These are phyloP conservation scores for Phytophthora constricta DNA, from an alignment of 352 stramenopile genomes.

Conservation along the genomic window DNA sequence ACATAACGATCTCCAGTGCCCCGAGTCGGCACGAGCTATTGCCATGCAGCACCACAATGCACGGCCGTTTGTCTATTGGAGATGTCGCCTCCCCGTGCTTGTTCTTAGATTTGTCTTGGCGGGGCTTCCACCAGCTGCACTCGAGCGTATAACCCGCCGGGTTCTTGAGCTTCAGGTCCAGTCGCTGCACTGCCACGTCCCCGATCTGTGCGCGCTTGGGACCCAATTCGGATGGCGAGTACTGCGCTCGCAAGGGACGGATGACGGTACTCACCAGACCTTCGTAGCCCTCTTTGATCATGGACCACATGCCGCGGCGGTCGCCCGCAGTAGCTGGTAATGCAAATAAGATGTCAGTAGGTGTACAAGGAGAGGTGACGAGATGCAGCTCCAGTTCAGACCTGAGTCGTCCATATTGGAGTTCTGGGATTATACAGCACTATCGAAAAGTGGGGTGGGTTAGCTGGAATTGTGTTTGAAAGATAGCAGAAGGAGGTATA, in stretches of 20 bases:
- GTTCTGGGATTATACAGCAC: slow-evolving; percentile 15
- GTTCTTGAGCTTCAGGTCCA: slow-evolving; percentile 83
- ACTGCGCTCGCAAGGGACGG: slow-evolving; percentile 70
- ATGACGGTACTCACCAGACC: slow-evolving; percentile 85
- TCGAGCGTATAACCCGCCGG: slow-evolving; percentile 74
- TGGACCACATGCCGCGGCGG: slow-evolving; percentile 79
- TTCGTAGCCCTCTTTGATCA: slow-evolving; percentile 87
- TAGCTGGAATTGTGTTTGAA: too few relatives aligned
- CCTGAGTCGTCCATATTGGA: slow-evolving; percentile 52
- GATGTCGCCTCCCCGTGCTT: background rate
- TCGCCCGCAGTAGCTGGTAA: slow-evolving; percentile 45
- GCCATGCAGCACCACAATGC: slow-evolving; percentile 84
- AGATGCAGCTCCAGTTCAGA: slow-evolving; percentile 6
- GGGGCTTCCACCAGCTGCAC: slow-evolving; percentile 88
- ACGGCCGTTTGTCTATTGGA: slow-evolving; percentile 56
- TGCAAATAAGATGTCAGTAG: slow-evolving; percentile 7
- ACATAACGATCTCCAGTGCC: slow-evolving; percentile 78
- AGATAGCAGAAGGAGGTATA: too few relatives aligned
- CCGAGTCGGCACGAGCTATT: slow-evolving; percentile 85
- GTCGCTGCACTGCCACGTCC: slow-evolving; percentile 63
- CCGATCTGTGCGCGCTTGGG: slow-evolving; percentile 62
- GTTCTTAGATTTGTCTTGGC: slow-evolving; percentile 20
- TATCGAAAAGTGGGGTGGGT: too few relatives aligned
- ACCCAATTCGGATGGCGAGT: slow-evolving; percentile 67
- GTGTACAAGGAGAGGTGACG: background rate